Conservation (phyloP, 345 rosid genomes). For the Lenwebbia sp. region DNA sequence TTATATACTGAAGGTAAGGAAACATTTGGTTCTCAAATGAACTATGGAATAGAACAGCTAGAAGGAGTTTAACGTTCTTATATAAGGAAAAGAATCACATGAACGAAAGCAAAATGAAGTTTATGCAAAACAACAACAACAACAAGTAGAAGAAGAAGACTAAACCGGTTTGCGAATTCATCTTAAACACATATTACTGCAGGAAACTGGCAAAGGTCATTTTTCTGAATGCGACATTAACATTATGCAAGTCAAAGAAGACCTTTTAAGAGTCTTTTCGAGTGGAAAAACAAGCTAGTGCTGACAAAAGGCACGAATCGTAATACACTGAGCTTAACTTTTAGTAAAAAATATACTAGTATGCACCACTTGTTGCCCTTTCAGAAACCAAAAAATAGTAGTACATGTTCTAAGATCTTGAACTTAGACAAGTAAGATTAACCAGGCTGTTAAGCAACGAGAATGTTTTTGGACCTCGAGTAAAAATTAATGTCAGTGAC, state of each 20-base stretch:
- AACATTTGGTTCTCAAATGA: background rate
- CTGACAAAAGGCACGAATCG: background rate
- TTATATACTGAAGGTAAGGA: background rate
- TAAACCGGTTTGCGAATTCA: background rate
- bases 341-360: background rate
- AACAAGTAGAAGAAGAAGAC: background rate
- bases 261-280: background rate
- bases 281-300: background rate
- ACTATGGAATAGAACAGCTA: background rate
- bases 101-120: background rate
- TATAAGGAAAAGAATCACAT: background rate
- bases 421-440: background rate
- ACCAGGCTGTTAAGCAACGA: background rate
- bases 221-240: background rate
- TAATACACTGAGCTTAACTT: background rate
- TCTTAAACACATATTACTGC: background rate
- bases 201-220: background rate
- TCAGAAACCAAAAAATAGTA: background rate
- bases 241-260: background rate
- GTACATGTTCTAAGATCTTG: background rate
- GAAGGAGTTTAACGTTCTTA: background rate
- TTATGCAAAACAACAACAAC: background rate
- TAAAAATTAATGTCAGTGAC: background rate
- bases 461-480: background rate
- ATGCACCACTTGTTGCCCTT: background rate